phyloP scores from a whole-genome alignment of 805 yeast genomes.

The Nakazawaea holstii region DNA sequence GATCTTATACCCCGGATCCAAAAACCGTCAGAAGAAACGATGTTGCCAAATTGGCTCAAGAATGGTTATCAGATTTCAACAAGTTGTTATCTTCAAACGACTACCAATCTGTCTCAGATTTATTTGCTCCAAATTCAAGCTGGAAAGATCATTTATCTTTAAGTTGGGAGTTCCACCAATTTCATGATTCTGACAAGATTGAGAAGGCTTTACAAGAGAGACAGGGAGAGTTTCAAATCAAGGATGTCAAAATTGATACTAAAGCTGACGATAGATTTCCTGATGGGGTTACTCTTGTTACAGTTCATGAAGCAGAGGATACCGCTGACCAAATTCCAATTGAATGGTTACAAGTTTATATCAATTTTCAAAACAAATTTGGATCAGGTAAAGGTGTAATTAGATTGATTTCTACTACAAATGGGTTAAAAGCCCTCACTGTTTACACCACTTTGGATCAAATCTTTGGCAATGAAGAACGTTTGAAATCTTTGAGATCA shows the following conservation, averaged over 20 bases:
- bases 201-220: constrained; percentile 13
- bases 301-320: constrained; percentile 22
- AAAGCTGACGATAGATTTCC: constrained; percentile 24
- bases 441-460: constrained; percentile 30
- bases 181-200: constrained; percentile 25
- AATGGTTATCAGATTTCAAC: constrained; percentile 16
- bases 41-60: constrained; percentile 6
- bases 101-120: constrained; percentile 15
- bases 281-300: constrained; percentile 23
- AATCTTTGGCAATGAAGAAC: constrained; percentile 27
- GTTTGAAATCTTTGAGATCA: constrained; percentile 26
- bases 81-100: not conserved
- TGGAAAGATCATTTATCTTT: constrained; percentile 35
- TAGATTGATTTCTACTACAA: constrained; percentile 25
- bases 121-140: constrained; percentile 22
- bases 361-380: constrained; percentile 24
- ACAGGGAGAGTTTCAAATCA: constrained; percentile 19
- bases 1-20: constrained; percentile 12
- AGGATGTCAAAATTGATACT: constrained; percentile 23
- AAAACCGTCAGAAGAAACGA: constrained; percentile 7
- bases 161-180: constrained; percentile 28
- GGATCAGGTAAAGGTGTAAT: constrained; percentile 30
- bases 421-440: constrained; percentile 27
- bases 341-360: constrained; percentile 30
- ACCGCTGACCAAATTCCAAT: constrained; percentile 21